Evolutionary conservation across 2,329 filamentous ascomycete genomes (phyloP).

Genomic region (Cylindrodendrum hubeiense): DNA sequence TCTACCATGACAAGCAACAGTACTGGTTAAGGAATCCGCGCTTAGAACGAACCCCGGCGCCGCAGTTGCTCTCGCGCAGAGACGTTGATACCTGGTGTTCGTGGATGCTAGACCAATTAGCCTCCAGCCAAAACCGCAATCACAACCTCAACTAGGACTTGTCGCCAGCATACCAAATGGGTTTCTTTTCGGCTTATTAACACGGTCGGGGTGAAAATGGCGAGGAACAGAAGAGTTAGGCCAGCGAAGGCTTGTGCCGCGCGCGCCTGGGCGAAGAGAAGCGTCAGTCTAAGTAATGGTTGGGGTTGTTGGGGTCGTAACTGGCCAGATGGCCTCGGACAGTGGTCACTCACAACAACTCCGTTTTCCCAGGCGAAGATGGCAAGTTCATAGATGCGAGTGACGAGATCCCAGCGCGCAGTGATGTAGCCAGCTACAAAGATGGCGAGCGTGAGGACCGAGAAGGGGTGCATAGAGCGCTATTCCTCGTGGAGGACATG

Average conservation of each 20-base stretch:
- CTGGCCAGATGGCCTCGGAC: not conserved
- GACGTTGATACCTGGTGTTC: constrained; percentile 81
- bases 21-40: constrained; percentile 40
- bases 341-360: constrained; percentile 78
- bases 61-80: constrained; percentile 96
- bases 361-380: constrained; percentile 99
- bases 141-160: not conserved
- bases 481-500: constrained; percentile 58
- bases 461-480: constrained; percentile 96
- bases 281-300: constrained; percentile 8
- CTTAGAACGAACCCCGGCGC: constrained; percentile 92
- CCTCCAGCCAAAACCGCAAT: constrained; percentile 13
- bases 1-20: constrained; percentile 70
- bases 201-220: constrained; percentile 86
- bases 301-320: not conserved
- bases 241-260: constrained; percentile 87
- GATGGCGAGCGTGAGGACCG: constrained; percentile 93
- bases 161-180: constrained; percentile 72
- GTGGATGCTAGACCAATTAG: constrained; percentile 76
- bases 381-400: constrained; percentile 94
- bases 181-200: constrained; percentile 85
- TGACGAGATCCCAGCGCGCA: constrained; percentile 98
- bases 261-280: constrained; percentile 71
- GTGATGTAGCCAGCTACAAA: constrained; percentile 99
- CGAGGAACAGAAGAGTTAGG: constrained; percentile 85